Evolutionary conservation across 1,284 basidiomycete species (phyloP), one percentile per base, ranked within the genome.

Genomic region (Taiwanofungus camphoratus): DNA sequence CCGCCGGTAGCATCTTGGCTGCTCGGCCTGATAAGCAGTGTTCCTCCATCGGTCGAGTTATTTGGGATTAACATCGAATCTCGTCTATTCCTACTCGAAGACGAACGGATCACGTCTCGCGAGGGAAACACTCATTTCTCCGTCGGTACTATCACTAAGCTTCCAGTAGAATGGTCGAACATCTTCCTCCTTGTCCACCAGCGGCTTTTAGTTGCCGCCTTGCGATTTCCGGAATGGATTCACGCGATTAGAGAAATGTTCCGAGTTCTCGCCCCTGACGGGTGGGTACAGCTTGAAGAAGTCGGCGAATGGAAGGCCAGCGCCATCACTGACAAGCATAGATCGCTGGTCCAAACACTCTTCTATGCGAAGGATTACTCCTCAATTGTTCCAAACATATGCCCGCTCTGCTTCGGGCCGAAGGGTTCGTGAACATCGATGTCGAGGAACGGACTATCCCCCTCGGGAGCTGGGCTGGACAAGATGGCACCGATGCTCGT

Each of bases 201-300:
- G 39, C 53, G 60, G 4, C 54, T 61, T 32, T 52, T 63, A 21
- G 42, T 57, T 2, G 49, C 52, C 11, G 59, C 54, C 0, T 29
- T 57, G 44, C 37, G 40, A 39, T 26, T 12, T 15, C 5, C 30
- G 1, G 44, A 58, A 32, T 63, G 61, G 61, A 34, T 40, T 2
- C 5, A 8, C 0, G 53, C 52, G 7, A 31, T 62, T 12, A 32
- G 30, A 1, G 61, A 63, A 44, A 50, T 61, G n/a, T 50, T 50
- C 20, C 55, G 60, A 21, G 51, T 57, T 3, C 45, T 59, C 16
- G 44, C 50, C 11, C 58, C 61, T 0, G 60, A 59, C 2, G 60
- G 60, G 12, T 59, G 55, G 55, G 51, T 60, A 12, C 60, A 61
- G 44, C 46, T 61, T 21, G 43, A 46, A 3, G 59, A 62, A 45